A percentile compares a stretch with the other conserved stretches of the same genome.
Evolutionary conservation across 1,284 basidiomycete genomes (phyloP).

Genomic region (Bjerkandera adusta): DNA sequence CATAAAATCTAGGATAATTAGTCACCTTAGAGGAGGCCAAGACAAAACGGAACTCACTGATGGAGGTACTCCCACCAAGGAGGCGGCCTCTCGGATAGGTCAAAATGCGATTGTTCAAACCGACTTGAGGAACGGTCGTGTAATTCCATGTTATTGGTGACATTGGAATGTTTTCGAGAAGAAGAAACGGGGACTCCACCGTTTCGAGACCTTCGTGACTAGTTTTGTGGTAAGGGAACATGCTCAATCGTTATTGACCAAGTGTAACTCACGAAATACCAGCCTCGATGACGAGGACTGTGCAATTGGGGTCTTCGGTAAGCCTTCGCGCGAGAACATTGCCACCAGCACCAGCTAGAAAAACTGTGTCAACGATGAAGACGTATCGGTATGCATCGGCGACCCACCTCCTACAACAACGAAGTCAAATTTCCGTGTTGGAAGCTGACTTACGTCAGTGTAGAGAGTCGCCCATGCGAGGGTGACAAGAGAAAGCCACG

Average conservation of each 20-base stretch:
- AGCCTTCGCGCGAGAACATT: slow-evolving; percentile 3
- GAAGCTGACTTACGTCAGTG: slow-evolving; percentile 1
- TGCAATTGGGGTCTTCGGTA: neutral
- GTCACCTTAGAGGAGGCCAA: neutral
- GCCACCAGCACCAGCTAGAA: neutral
- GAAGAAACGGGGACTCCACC: neutral
- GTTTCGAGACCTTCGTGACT: neutral
- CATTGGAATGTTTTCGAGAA: neutral
- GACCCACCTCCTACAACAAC: slow-evolving; percentile 19
- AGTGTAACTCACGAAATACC: neutral
- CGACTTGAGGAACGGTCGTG: slow-evolving; percentile 3
- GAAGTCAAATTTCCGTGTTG: slow-evolving; percentile 11
- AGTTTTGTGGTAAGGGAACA: no score
- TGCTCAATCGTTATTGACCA: no score
- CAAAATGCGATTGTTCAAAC: neutral
- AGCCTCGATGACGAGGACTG: neutral
- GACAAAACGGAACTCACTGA: neutral
- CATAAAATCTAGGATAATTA: neutral
- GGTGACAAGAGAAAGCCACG: no score
- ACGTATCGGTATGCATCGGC: neutral
- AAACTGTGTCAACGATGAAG: no score
- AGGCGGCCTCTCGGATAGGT: neutral
- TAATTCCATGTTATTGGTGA: slow-evolving; percentile 5
- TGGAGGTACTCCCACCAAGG: neutral
- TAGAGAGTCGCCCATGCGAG: slow-evolving; percentile 1